These are phyloP conservation scores for Tetrastigma voinierianum DNA, from an alignment of 164 flowering plant genomes.

Conservation along the genomic window DNA sequence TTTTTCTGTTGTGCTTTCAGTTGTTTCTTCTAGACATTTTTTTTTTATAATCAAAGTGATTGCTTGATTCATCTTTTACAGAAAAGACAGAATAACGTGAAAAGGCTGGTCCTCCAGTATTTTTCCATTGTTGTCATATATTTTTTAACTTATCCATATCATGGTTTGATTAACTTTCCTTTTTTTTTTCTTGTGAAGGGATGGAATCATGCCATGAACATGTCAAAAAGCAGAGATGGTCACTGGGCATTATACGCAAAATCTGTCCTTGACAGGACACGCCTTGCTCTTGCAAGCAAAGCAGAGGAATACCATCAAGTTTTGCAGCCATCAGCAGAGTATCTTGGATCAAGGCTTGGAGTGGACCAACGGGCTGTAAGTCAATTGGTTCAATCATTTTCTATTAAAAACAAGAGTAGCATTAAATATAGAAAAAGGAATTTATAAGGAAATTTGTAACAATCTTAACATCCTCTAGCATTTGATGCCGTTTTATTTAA, in stretches of 20 bases:
- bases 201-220: constrained; percentile 66
- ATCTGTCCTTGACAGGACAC: constrained; percentile 92
- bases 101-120: neutral
- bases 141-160: neutral
- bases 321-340: constrained; percentile 94
- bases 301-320: constrained; percentile 77
- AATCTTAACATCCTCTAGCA: no score
- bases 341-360: constrained; percentile 83
- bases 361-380: constrained; percentile 91
- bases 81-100: no score
- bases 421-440: no score
- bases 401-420: neutral
- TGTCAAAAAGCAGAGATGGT: constrained; percentile 50
- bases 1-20: no score
- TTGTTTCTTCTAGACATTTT: no score
- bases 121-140: constrained; percentile 1
- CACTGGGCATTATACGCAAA: constrained; percentile 93
- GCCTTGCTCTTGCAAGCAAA: constrained; percentile 87
- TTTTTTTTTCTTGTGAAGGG: constrained; percentile 47
- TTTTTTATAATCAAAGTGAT: no score
- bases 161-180: constrained; percentile 2
- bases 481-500: neutral
- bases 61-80: no score
- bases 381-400: neutral
- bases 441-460: no score